Evolutionary conservation across 345 rosid species (phyloP).

Genomic region (Eucalyptus melliodora): DNA sequence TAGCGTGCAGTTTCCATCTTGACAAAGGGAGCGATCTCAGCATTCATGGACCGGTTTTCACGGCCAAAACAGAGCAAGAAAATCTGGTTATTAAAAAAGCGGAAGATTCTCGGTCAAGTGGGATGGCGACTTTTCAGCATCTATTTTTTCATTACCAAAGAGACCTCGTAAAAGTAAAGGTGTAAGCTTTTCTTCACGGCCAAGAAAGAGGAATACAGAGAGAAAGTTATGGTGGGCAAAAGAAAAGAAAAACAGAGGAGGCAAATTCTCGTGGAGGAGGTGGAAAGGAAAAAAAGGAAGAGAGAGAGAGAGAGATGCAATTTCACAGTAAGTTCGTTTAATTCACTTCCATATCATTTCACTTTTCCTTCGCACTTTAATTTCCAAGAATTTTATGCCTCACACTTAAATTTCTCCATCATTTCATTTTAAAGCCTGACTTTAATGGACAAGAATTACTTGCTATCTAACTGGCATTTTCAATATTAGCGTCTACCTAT

Average conservation of each 20-base stretch:
- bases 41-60: neutral
- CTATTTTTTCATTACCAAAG: neutral
- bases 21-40: neutral
- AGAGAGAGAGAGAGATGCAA: neutral
- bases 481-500: accelerated
- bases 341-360: neutral
- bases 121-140: neutral
- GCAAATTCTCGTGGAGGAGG: neutral
- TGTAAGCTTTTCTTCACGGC: too few relatives aligned
- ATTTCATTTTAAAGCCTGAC: too few relatives aligned
- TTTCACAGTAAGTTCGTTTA: neutral
- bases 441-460: neutral
- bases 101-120: neutral
- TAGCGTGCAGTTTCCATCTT: neutral
- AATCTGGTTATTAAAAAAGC: neutral
- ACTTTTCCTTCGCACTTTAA: neutral
- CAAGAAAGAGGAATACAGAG: neutral
- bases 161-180: too few relatives aligned
- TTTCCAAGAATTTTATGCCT: neutral
- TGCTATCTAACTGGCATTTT: neutral
- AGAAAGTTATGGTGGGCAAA: neutral
- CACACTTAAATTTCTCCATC: neutral
- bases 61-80: neutral
- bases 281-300: neutral
- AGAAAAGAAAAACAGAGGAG: neutral